Base-by-base conservation (phyloP, 2,329 filamentous ascomycete genomes). In the Fusarium haematococcum region DNA sequence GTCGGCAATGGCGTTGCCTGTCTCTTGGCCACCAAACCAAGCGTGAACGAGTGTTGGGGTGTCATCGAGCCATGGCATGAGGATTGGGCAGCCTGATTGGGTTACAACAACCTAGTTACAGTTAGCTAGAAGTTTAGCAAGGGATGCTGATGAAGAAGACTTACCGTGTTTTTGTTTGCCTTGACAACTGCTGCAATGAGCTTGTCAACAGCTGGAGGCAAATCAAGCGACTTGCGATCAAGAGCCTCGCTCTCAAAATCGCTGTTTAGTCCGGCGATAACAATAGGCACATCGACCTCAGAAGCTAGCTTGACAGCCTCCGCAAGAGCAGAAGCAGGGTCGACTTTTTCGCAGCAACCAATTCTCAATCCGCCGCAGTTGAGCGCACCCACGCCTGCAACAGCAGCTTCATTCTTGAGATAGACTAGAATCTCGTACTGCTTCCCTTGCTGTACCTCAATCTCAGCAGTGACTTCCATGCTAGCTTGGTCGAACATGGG, bases 1-100 rank as follows among this genome's bases (percentile, higher is more conserved):
- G 72, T 93, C 91, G 4, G 90, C 91, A 61, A 94, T 89, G 1
- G 90, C 91, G 73, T 93, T 92, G 1, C 92, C 92, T 5, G 90
- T 89, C 80, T 94, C 92, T 75, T 94, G 91, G 14, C 92, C 92
- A 70, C 91, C 91, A 75, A 93, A 94, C 92, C 91, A 94, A 5
- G 90, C 91, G 74, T 93, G 90, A 0, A 92, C 74, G 3, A 92
- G 27, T 1, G 59, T 57, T 4, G 48, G 27, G 3, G 25, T 37
- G 1, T 57, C 8, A 14, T 50, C 20, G 7, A 33, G 14, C 65
- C 65, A 67, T 0, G 65, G 65, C 50, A 58, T 63, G 27, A 56
- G 52, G n/a, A 56, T 56, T 6, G 52, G 30, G 13, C 52, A 56
- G 30, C 30, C 52, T 14, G n/a, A 56, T 5, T 56, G 52, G 1